Evolutionary conservation across 331 rosid species (phyloP).

Genomic region (Acacia concinna): DNA sequence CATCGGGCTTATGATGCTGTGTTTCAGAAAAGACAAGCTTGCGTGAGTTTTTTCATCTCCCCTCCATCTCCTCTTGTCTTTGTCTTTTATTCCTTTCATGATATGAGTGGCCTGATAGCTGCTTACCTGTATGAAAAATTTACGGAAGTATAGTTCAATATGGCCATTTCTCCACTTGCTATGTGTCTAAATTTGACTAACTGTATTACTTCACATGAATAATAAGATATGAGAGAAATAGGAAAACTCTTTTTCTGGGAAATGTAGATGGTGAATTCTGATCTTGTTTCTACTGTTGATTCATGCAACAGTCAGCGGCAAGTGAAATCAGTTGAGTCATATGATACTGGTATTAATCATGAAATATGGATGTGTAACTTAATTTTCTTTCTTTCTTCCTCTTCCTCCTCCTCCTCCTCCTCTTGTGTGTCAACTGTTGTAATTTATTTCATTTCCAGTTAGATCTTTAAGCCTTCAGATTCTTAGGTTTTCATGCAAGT

Average conservation of each 20-base stretch:
- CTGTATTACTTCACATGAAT: not conserved
- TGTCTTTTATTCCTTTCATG: not conserved
- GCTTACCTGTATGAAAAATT: not conserved
- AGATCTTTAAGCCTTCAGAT: not conserved
- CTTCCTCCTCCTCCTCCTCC: not conserved
- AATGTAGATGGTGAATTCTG: not conserved
- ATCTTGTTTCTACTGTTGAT: not conserved
- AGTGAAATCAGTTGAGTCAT: not conserved
- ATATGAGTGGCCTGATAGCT: slow-evolving; percentile 10
- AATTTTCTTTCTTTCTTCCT: not conserved
- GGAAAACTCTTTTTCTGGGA: not conserved
- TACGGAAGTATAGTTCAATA: slow-evolving; percentile 13
- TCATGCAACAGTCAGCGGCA: not conserved
- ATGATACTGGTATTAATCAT: not conserved
- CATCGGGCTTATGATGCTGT: slow-evolving; percentile 67
- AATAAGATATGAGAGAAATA: not conserved
- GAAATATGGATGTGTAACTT: not conserved
- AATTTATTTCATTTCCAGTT: not conserved
- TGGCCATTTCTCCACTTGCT: not conserved
- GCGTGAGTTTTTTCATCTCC: slow-evolving; percentile 43
- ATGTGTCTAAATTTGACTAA: slow-evolving; percentile 3
- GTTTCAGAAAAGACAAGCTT: slow-evolving; percentile 43
- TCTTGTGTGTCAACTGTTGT: not conserved
- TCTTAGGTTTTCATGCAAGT: not conserved
- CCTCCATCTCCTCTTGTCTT: not conserved